phyloP scores from a whole-genome alignment of 345 rosid species.

The Lepidium didymum region DNA sequence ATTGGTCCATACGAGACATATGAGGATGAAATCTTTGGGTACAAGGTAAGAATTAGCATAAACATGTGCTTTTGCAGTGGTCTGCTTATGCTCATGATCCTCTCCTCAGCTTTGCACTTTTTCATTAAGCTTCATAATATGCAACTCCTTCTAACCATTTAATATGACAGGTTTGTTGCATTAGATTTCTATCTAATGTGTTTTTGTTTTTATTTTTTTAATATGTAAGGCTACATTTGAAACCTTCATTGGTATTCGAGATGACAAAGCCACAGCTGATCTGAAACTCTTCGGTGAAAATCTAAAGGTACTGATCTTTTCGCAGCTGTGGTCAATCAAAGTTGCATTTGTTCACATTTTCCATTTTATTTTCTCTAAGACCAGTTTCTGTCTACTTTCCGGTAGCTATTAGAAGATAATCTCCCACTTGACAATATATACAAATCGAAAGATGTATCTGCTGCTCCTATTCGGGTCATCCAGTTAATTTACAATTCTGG shows the following conservation, averaged over 20 bases:
- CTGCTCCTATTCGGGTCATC: constrained; percentile 93
- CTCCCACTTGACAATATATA: constrained; percentile 77
- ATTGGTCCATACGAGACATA: constrained; percentile 98
- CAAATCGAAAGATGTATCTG: constrained; percentile 62
- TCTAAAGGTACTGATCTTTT: constrained; percentile 48
- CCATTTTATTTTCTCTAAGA: background rate
- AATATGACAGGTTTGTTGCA: background rate
- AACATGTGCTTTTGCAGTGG: background rate
- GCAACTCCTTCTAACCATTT: background rate
- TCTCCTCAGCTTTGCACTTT: background rate
- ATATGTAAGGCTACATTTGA: constrained; percentile 75
- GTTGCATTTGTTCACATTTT: background rate
- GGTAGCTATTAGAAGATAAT: constrained; percentile 72
- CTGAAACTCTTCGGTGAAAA: constrained; percentile 81
- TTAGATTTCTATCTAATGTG: background rate
- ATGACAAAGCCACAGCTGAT: constrained; percentile 75
- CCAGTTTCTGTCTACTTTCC: constrained; percentile 7
- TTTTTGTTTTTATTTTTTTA: background rate
- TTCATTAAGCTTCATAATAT: background rate
- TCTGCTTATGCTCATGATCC: background rate
- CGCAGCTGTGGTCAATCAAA: background rate
- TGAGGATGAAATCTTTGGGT: constrained; percentile 79
- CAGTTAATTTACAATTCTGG: constrained; percentile 80
- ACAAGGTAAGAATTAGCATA: constrained; percentile 54
- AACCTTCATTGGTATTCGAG: constrained; percentile 80